Percentiles rank a stretch among this genome's conserved stretches.
Evolutionary conservation across 345 rosid species (phyloP).

Genomic region (Tarenaya hassleriana): DNA sequence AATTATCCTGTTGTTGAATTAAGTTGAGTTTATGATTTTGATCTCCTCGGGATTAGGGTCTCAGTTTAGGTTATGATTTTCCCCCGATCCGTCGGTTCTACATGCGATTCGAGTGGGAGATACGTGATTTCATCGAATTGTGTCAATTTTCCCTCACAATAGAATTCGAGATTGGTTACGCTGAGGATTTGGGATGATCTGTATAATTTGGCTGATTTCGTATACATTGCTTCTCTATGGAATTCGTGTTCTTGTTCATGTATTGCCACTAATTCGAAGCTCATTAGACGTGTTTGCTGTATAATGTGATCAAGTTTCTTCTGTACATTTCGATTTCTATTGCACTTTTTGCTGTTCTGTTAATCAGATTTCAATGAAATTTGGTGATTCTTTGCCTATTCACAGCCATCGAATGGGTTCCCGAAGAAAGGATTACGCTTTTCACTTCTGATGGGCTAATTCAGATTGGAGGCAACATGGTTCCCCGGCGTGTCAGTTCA

Average conservation of each 20-base stretch:
- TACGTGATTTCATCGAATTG: background rate
- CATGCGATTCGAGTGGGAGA: background rate
- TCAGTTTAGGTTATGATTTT: background rate
- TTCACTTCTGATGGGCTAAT: conserved; percentile 82
- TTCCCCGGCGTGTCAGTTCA: conserved; percentile 54
- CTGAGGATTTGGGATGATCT: background rate
- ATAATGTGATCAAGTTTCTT: no score
- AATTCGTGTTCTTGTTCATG: no score
- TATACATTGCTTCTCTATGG: no score
- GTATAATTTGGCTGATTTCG: no score
- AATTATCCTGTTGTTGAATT: no score
- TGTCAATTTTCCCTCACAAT: background rate
- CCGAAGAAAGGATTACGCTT: conserved; percentile 69
- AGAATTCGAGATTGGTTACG: background rate
- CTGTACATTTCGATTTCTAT: no score
- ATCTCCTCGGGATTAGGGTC: background rate
- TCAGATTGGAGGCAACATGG: conserved; percentile 85
- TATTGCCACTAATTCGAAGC: no score
- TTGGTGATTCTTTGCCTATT: conserved; percentile 8
- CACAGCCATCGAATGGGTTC: conserved; percentile 62
- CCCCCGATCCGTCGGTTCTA: background rate
- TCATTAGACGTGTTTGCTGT: no score
- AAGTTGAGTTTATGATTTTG: background rate
- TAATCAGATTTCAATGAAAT: background rate
- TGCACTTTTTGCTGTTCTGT: no score